These are phyloP conservation scores for Fusarium sp. DNA, from an alignment of 2,329 filamentous ascomycete genomes.

Conservation along the genomic window DNA sequence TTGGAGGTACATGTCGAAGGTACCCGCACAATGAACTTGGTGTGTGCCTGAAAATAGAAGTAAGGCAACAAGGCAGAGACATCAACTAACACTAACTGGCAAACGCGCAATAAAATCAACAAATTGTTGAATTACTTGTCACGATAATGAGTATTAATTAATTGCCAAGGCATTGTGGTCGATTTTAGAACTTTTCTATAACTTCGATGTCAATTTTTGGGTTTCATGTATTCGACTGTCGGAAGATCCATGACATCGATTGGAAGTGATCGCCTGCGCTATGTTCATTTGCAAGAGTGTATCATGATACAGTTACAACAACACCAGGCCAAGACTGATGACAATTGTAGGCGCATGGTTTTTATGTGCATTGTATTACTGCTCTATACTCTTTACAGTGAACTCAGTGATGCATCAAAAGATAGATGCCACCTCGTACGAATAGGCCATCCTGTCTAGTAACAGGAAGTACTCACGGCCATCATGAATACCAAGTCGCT, in stretches of 20 bases:
- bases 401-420: fast-evolving
- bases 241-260: slow-evolving; percentile 9
- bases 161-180: neutral
- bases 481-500: slow-evolving; percentile 30
- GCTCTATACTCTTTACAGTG: fast-evolving
- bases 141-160: neutral
- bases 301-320: slow-evolving; percentile 31
- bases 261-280: slow-evolving; percentile 16
- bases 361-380: no score
- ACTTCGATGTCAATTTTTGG: neutral
- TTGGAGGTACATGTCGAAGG: slow-evolving; percentile 44
- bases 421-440: no score
- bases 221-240: neutral
- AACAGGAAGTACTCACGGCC: neutral
- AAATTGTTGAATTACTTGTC: neutral
- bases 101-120: neutral
- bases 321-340: slow-evolving; percentile 5
- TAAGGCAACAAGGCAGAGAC: slow-evolving; percentile 53
- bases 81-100: neutral
- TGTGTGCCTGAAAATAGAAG: slow-evolving; percentile 46
- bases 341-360: neutral
- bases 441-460: neutral
- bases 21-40: slow-evolving; percentile 41
- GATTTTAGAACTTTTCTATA: neutral
- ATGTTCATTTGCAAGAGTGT: slow-evolving; percentile 15